Base-by-base conservation (phyloP, 768 basidiomycete genomes). In the Pleurotus pulmonarius region DNA sequence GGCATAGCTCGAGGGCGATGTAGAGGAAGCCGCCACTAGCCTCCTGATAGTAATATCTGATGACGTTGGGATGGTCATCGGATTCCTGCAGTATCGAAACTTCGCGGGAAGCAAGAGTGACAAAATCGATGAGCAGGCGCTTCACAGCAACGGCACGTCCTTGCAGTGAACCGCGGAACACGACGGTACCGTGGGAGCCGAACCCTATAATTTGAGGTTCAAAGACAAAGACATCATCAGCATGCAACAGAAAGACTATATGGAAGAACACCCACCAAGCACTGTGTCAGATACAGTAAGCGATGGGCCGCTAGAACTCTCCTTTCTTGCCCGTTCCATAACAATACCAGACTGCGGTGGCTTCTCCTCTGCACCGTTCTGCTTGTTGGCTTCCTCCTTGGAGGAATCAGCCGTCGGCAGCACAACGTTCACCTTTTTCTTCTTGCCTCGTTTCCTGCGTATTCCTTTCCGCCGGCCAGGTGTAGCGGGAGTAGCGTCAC, bases 141-240 rank as follows among this genome's bases (percentile, higher is more conserved):
- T 99, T 98, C 56, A 99, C 94, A n/a, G 97, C 97, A 0, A 99
- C 97, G 0, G 96, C 90, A 52, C 97, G 88, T 0, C 93, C 94
- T 74, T 98, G 96, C n/a, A 98, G 83, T 5, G 94, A 90, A 2
- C 96, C 97, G 65, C 89, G 83, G 72, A 85, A 94, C 3, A 99
- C 97, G 41, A 98, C 90, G 0, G 97, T 99, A 5, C 97, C 97
- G 65, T 98, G 94, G 0, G 94, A 98, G 2, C 95, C 95, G 63
- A 89, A 93, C 3, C 95, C 95, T 97, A 60, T 3, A 38, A 52
- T n/a, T 13, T 5, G 29, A 34, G 29, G 29, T 34, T 34, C 29
- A 34, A 9, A 34, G 16, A 24, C 41, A 3, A 58, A 58, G 37
- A 65, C 56, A 47, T 56, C 26, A 29, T 22, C 20, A 49, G 56